These are phyloP conservation scores for Crepidotus sp. DNA, from an alignment of 1,284 basidiomycete species.

Conservation along the genomic window DNA sequence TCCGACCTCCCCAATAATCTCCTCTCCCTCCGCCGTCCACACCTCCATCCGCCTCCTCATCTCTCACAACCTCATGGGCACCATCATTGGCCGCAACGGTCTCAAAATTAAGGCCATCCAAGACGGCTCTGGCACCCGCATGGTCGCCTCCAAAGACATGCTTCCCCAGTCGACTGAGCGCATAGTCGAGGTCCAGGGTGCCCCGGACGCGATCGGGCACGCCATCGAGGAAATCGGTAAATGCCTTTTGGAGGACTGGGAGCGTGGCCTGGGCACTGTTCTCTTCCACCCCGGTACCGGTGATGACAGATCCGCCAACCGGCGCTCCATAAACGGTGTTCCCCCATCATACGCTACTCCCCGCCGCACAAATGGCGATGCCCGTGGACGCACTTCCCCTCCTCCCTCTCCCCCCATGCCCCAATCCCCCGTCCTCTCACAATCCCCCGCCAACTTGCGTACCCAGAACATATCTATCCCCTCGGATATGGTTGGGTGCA, in stretches of 20 bases:
- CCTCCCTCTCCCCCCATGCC: conserved; percentile 43
- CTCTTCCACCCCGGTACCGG: conserved; percentile 89
- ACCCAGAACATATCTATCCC: conserved; percentile 99
- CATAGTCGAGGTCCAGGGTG: conserved; percentile 93
- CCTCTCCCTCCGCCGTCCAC: conserved; percentile 59
- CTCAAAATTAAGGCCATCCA: conserved; percentile 99
- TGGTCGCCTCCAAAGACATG: conserved; percentile 99
- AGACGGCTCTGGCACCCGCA: conserved; percentile 91
- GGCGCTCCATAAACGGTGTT: conserved; percentile 45
- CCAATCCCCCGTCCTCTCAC: conserved; percentile 41
- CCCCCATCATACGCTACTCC: conserved; percentile 33
- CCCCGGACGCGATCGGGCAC: conserved; percentile 82
- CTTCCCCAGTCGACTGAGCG: conserved; percentile 98
- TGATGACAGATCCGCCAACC: conserved; percentile 55
- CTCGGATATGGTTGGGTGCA: conserved; percentile 97
- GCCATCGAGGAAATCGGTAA: conserved; percentile 94
- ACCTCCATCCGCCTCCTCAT: conserved; percentile 94
- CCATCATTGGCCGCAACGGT: conserved; percentile 94
- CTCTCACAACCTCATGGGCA: conserved; percentile 99
- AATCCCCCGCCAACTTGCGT: conserved; percentile 71
- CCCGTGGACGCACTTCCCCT: conserved; percentile 34
- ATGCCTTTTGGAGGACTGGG: conserved; percentile 95
- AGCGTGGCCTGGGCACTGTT: conserved; percentile 86
- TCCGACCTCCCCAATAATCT: conserved; percentile 56
- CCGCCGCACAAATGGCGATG: conserved; percentile 54